These are phyloP conservation scores for Mycena rebaudengoi DNA, from an alignment of 768 basidiomycete species.

Conservation along the genomic window DNA sequence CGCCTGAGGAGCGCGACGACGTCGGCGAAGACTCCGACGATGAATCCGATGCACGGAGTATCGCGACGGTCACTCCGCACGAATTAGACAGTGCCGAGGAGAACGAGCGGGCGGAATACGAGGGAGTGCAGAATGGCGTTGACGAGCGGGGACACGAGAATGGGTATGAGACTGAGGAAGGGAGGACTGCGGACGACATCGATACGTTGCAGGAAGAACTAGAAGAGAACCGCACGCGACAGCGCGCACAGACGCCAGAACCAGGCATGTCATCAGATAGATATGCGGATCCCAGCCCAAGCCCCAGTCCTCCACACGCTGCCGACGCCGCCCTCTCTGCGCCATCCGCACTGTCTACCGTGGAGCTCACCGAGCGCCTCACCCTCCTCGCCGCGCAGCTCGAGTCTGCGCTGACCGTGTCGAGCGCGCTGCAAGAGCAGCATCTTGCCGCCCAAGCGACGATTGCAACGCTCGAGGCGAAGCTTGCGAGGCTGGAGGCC, in stretches of 20 bases:
- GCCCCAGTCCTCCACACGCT: slow-evolving; percentile 29
- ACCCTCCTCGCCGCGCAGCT: slow-evolving; percentile 73
- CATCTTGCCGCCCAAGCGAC: slow-evolving; percentile 78
- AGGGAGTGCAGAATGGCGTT: too few relatives aligned
- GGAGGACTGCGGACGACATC: slow-evolving; percentile 81
- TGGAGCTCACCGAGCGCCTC: slow-evolving; percentile 71
- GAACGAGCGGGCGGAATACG: too few relatives aligned
- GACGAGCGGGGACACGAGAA: too few relatives aligned
- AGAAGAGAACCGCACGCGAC: slow-evolving; percentile 17
- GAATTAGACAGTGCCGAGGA: slow-evolving; percentile 77
- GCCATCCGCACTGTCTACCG: slow-evolving; percentile 42
- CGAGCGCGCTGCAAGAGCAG: slow-evolving; percentile 75
- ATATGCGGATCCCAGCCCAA: slow-evolving; percentile 16
- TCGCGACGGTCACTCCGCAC: slow-evolving; percentile 73
- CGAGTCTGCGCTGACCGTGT: slow-evolving; percentile 75
- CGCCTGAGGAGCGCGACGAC: background rate
- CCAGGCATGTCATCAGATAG: too few relatives aligned
- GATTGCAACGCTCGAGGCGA: slow-evolving; percentile 70
- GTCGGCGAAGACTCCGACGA: slow-evolving; percentile 46
- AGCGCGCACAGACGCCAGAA: slow-evolving; percentile 27
- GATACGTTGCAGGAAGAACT: slow-evolving; percentile 34
- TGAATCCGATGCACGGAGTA: slow-evolving; percentile 75
- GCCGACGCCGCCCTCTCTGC: background rate
- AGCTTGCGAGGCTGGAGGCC: slow-evolving; percentile 70
- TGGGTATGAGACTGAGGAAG: slow-evolving; percentile 47